Base-by-base conservation (phyloP, 1,284 basidiomycete species). In the Crucibulum cyathiforme region DNA sequence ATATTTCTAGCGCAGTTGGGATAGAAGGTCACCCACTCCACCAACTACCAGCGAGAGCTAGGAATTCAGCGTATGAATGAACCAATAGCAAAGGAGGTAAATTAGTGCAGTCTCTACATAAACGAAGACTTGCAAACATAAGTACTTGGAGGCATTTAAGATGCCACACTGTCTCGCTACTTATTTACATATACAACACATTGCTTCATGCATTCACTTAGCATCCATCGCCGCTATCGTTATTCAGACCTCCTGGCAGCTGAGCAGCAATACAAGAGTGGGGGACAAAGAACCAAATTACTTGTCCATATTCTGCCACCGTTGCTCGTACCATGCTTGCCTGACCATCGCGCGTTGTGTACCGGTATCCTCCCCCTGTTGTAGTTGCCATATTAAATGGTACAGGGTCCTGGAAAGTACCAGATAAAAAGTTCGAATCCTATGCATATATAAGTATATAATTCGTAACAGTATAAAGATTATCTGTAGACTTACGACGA, bases 281-380 rank as follows among this genome's bases (percentile, higher is more conserved):
- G 38, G 67, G 67, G 24, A 69, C 66, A 48, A 69, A 69, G 60
- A 67, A 67, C 66, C 67, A 69, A n/a, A 67, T 60, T 8, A 63
- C 62, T 53, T 67, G 67, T 38, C 61, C 64, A 50, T 65, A 67
- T 57, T 69, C 67, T 1, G 67, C 62, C 12, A 67, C 65, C 19
- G 58, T 63, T 9, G 67, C 67, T 7, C 66, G 56, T 19, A 69
- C 64, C 66, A 67, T 69, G 36, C 64, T 67, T 8, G 66, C 67
- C 15, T 35, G 51, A 0, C 61, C 63, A 50, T 69, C 66, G 8
- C 52, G 52, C 19, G 67, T 69, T 1, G 64, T 56, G 41, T 66
- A 69, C 4, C 66, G 56, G 50, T 67, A 69, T 17, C 66, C 67
- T 38, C 48, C 64, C 50, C 60, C 53, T 12, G 60, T 61, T 1